phyloP scores from a whole-genome alignment of 495 filamentous ascomycete species.

The Podospora fimiseda region DNA sequence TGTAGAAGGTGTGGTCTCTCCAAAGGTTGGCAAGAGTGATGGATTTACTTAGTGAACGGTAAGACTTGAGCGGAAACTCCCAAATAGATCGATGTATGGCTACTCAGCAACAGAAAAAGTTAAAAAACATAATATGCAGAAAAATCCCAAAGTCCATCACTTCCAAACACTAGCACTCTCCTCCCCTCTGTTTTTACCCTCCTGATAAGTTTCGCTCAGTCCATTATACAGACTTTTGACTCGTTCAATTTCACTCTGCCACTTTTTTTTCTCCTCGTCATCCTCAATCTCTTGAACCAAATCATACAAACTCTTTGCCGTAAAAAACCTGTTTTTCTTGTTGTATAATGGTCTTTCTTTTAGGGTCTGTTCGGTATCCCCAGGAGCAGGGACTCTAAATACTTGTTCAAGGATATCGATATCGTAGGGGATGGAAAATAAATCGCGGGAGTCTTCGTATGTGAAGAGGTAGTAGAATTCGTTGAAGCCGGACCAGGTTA shows the following conservation, averaged over 20 bases:
- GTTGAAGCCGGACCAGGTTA: slow-evolving; percentile 39
- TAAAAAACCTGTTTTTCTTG: slow-evolving; percentile 35
- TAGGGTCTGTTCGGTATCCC: slow-evolving; percentile 20
- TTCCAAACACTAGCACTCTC: slow-evolving; percentile 39
- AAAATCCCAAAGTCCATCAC: too few relatives aligned
- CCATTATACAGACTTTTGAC: slow-evolving; percentile 32
- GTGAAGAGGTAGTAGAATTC: slow-evolving; percentile 41
- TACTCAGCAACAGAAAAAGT: too few relatives aligned
- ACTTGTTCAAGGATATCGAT: slow-evolving; percentile 38
- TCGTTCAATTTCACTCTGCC: slow-evolving; percentile 24
- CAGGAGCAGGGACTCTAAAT: slow-evolving; percentile 28
- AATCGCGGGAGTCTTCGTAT: slow-evolving; percentile 37
- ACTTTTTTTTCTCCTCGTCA: slow-evolving; percentile 16
- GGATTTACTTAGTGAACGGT: too few relatives aligned
- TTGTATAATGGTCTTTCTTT: slow-evolving; percentile 32
- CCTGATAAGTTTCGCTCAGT: slow-evolving; percentile 33
- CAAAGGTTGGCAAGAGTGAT: too few relatives aligned
- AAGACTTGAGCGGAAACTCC: too few relatives aligned
- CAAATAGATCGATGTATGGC: too few relatives aligned
- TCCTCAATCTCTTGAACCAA: slow-evolving; percentile 24
- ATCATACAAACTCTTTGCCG: slow-evolving; percentile 29
- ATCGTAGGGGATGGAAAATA: slow-evolving; percentile 36
- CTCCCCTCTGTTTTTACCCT: slow-evolving; percentile 25
- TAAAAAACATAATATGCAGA: not conserved
- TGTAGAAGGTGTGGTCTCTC: too few relatives aligned